A percentile compares a stretch with the other conserved stretches of the same genome.
phyloP scores from a whole-genome alignment of 106 monocot species.

The Ottelia alismoides region DNA sequence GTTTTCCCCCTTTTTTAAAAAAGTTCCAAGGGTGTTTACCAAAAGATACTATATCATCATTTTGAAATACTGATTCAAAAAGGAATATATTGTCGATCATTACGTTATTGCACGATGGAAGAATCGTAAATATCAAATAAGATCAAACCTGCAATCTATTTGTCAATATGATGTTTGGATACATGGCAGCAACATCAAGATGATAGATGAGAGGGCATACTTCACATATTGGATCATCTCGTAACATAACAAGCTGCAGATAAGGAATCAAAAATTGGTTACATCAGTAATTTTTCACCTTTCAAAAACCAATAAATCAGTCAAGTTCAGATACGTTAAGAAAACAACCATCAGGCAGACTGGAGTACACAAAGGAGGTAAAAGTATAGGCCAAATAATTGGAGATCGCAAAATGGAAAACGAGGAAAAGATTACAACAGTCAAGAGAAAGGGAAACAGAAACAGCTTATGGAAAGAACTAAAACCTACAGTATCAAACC shows the following conservation, averaged over 20 bases:
- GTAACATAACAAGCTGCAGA: constrained; percentile 59
- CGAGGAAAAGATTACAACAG: too few species aligned
- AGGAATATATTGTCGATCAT: background rate
- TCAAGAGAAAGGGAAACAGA: too few species aligned
- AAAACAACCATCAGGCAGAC: background rate
- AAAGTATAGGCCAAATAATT: too few species aligned
- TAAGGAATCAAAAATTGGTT: background rate
- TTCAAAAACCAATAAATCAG: background rate
- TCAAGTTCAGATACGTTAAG: background rate
- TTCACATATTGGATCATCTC: constrained; percentile 66
- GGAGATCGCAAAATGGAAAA: too few species aligned
- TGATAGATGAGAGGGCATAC: constrained; percentile 94
- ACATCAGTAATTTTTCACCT: background rate
- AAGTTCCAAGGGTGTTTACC: too few species aligned
- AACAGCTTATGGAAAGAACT: too few species aligned
- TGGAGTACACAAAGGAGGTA: too few species aligned
- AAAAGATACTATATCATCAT: too few species aligned
- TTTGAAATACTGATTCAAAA: too few species aligned
- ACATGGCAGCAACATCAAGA: constrained; percentile 99
- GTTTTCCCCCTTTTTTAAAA: too few species aligned
- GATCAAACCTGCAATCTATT: constrained; percentile 87
- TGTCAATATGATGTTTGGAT: constrained; percentile 98
- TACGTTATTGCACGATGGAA: background rate
- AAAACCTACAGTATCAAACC: constrained; percentile 1
- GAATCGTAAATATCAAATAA: background rate